phyloP scores from a whole-genome alignment of 108 stramenopile genomes.

The Skeletonema tropicum region DNA sequence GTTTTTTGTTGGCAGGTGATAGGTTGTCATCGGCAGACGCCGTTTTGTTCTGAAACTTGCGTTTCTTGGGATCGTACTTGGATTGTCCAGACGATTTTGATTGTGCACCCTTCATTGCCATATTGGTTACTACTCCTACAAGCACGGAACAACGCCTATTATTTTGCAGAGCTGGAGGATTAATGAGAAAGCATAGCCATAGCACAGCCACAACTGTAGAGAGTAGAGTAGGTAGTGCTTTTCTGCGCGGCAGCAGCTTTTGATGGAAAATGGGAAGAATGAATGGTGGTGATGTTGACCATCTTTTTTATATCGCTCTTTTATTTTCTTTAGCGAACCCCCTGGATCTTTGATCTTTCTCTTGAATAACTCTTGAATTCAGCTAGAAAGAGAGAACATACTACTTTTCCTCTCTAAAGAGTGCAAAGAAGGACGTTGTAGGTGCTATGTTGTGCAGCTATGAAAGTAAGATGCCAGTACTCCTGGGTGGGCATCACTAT shows the following conservation, averaged over 20 bases:
- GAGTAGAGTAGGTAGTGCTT: no score
- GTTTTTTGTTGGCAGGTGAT: constrained; percentile 59
- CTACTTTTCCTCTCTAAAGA: no score
- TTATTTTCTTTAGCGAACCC: background rate
- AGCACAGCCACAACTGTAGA: no score
- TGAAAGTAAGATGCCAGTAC: no score
- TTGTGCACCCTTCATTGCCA: background rate
- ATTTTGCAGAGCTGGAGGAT: no score
- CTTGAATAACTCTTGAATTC: no score
- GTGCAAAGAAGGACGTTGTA: no score
- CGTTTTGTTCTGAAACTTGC: constrained; percentile 6
- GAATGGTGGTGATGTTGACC: background rate
- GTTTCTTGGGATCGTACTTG: constrained; percentile 5
- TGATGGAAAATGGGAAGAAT: background rate
- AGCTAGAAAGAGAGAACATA: no score
- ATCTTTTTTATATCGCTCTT: background rate
- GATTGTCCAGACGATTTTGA: background rate
- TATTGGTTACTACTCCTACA: background rate
- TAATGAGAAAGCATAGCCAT: no score
- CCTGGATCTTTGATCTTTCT: no score
- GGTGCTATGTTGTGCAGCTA: no score
- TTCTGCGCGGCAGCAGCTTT: background rate
- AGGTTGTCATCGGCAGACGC: constrained; percentile 4
- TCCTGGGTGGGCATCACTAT: no score
- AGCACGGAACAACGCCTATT: background rate